Percentiles rank a stretch among this genome's conserved stretches.
phyloP scores from a whole-genome alignment of 2,329 filamentous ascomycete genomes.

The Kalmusia sp. region DNA sequence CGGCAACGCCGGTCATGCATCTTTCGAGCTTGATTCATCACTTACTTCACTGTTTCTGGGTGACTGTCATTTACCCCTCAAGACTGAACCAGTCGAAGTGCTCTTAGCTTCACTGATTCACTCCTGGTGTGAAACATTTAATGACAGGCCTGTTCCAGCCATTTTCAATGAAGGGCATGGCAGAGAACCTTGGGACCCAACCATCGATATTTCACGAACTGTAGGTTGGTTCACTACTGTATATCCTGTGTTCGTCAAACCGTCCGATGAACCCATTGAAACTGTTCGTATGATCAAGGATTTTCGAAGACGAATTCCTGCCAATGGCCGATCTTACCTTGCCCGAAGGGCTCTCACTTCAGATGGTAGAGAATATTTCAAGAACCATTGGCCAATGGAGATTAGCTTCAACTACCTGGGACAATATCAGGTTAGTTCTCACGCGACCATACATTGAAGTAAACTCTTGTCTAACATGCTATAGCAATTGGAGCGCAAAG shows the following conservation, averaged over 20 bases:
- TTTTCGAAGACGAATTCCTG: slow-evolving; percentile 48
- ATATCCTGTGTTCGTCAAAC: slow-evolving; percentile 51
- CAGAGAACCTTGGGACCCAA: slow-evolving; percentile 48
- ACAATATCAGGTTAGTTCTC: slow-evolving; percentile 53
- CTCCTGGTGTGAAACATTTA: slow-evolving; percentile 63
- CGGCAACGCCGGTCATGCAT: slow-evolving; percentile 42
- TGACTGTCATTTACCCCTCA: slow-evolving; percentile 53
- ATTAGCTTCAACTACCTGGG: slow-evolving; percentile 66
- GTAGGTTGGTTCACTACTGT: slow-evolving; percentile 68
- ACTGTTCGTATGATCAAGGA: slow-evolving; percentile 65
- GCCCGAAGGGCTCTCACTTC: slow-evolving; percentile 36
- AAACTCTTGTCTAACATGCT: slow-evolving; percentile 33
- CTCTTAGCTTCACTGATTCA: slow-evolving; percentile 64
- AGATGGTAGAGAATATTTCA: slow-evolving; percentile 35
- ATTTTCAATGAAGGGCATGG: slow-evolving; percentile 54
- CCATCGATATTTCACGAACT: slow-evolving; percentile 62
- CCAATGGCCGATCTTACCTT: slow-evolving; percentile 56
- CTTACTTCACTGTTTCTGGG: slow-evolving; percentile 35
- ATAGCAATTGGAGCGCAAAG: slow-evolving; percentile 53
- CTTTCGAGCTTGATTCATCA: slow-evolving; percentile 38
- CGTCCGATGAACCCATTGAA: slow-evolving; percentile 48
- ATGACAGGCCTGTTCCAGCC: slow-evolving; percentile 59
- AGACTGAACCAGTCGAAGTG: slow-evolving; percentile 62
- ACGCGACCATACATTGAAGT: not conserved
- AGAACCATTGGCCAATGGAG: slow-evolving; percentile 58